These are phyloP conservation scores for Hemerocallis citrina DNA, from an alignment of 106 monocot genomes.

Conservation along the genomic window DNA sequence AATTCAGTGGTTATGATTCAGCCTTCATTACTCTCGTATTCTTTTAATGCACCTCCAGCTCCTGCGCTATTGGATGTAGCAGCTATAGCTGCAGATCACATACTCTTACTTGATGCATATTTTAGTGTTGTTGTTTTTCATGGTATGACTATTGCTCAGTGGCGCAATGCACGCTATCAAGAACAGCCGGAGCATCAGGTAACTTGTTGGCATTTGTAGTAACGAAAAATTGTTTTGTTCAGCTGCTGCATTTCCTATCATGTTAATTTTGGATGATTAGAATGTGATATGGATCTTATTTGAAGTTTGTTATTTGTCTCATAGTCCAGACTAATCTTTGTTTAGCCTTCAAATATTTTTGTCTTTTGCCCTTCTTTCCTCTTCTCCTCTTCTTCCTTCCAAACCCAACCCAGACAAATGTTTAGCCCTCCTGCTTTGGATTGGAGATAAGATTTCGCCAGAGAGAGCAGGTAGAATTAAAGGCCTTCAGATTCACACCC, in stretches of 20 bases:
- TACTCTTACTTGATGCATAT: conserved; percentile 94
- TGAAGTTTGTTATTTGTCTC: not conserved
- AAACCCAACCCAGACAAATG: too few relatives aligned
- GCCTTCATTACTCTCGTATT: conserved; percentile 81
- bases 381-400: too few relatives aligned
- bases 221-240: not conserved
- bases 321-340: not conserved
- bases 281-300: not conserved
- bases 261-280: not conserved
- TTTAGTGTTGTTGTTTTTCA: conserved; percentile 99
- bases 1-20: conserved; percentile 98
- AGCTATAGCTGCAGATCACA: conserved; percentile 80
- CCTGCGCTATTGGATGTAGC: conserved; percentile 90
- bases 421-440: too few relatives aligned
- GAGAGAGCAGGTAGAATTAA: too few relatives aligned
- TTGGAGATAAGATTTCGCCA: too few relatives aligned
- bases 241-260: not conserved
- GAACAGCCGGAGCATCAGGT: conserved; percentile 98
- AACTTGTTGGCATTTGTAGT: not conserved
- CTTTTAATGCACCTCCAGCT: conserved; percentile 70
- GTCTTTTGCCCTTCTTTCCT: too few relatives aligned
- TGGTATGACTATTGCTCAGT: conserved; percentile 95
- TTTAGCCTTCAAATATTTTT: too few relatives aligned
- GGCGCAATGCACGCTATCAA: conserved; percentile 97
- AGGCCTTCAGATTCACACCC: too few relatives aligned